Evolutionary conservation across 2,329 filamentous ascomycete species (phyloP).

Genomic region (Ascochyta viciae-villosae): DNA sequence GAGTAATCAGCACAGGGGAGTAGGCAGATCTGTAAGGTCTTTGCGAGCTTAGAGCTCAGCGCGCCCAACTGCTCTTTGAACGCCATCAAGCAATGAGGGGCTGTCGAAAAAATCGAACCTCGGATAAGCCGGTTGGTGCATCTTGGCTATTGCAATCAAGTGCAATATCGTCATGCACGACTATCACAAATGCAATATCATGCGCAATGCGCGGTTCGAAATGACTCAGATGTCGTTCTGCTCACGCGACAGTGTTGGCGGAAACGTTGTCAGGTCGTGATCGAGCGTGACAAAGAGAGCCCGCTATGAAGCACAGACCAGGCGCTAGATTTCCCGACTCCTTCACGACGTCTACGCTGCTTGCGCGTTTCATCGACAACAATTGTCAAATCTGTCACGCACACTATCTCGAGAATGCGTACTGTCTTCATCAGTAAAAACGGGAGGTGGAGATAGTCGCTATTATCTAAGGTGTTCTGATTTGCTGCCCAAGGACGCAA

Average conservation of each 20-base stretch:
- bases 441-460: background rate
- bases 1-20: background rate
- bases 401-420: background rate
- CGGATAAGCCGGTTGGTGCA: background rate
- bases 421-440: background rate
- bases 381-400: background rate
- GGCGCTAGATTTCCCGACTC: background rate
- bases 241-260: conserved; percentile 4
- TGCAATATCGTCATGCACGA: background rate
- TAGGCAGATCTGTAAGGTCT: background rate
- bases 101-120: background rate
- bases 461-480: background rate
- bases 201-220: background rate
- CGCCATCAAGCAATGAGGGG: background rate
- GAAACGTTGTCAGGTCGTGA: conserved; percentile 1
- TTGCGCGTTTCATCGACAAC: background rate
- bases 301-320: conserved; percentile 6
- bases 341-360: conserved; percentile 1
- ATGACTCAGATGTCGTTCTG: background rate
- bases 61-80: background rate
- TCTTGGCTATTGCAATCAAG: background rate
- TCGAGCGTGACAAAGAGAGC: conserved; percentile 1
- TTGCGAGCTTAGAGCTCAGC: background rate
- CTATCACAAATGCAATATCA: background rate
- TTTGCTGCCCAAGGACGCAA: background rate